A percentile compares a stretch with the other conserved stretches of the same genome.
These are phyloP conservation scores for Vicia villosa DNA, from an alignment of 306 rosid genomes.

Conservation along the genomic window DNA sequence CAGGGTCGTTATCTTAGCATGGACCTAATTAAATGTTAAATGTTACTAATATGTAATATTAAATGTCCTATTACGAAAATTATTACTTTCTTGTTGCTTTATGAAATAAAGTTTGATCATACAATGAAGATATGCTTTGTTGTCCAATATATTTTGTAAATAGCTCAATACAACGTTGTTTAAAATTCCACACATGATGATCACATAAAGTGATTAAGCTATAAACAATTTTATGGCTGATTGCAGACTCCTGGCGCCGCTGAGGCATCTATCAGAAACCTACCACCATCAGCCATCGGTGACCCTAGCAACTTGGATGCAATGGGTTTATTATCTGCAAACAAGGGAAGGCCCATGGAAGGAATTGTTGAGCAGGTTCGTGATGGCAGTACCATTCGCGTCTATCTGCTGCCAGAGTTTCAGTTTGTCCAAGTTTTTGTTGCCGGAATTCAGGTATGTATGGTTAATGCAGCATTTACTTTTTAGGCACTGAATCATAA, in stretches of 20 bases:
- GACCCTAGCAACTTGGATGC: conserved; percentile 86
- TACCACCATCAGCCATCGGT: conserved; percentile 91
- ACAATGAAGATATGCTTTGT: not conserved
- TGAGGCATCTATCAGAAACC: conserved; percentile 71
- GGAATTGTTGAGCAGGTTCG: conserved; percentile 94
- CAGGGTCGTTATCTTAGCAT: not conserved
- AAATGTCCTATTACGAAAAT: not conserved
- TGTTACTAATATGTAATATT: not conserved
- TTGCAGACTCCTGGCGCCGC: conserved; percentile 79
- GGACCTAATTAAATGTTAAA: conserved; percentile 5
- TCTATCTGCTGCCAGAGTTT: conserved; percentile 85
- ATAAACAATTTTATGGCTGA: conserved; percentile 30
- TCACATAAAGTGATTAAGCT: conserved; percentile 14
- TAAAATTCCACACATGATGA: conserved; percentile 1
- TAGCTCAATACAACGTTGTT: conserved; percentile 13
- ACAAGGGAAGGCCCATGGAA: conserved; percentile 85
- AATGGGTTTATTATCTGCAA: conserved; percentile 71
- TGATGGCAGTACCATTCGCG: conserved; percentile 87
- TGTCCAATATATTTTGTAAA: conserved; percentile 12
- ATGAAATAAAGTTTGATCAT: conserved; percentile 17
- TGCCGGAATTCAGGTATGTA: conserved; percentile 85
- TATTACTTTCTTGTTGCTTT: conserved; percentile 9
- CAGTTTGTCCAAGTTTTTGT: conserved; percentile 93
- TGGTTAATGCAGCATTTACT: not conserved
- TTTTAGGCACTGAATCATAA: not conserved